Base-by-base conservation (phyloP, 495 filamentous ascomycete species). In the Aspergillus diversus region DNA sequence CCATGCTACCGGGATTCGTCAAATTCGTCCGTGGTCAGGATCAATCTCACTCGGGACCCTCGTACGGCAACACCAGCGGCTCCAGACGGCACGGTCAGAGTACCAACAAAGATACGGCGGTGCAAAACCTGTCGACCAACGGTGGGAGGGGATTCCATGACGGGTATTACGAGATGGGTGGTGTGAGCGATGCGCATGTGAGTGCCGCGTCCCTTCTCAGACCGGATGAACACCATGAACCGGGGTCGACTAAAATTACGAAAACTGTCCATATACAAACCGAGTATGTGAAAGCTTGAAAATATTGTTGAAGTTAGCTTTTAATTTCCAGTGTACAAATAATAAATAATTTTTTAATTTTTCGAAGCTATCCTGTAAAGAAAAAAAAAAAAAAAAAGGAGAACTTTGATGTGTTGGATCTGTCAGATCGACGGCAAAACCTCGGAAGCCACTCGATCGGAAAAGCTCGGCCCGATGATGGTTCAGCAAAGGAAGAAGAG, bases 261-360 rank as follows among this genome's bases (percentile, higher is more conserved):
- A 27, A 32, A 32, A 53, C 50, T 32, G 50, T 53, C 32, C 50
- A 53, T 15, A 27, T 53, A 53, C 50, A 53, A 32, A 53, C 50
- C 3, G 50, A 53, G 7, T 53, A 53, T 53, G n/a, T 33, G 21
- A 27, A 27, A 27, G 21, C 21, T 27, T 27, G 21, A 27, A 27
- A 27, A 27, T 27, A 27, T 27, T 27, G 2, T 27, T 1, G 21
- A 27, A 27, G 2, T 27, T 27, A 27, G 1, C 21, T 27, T 27
- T 27, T 27, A 2, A 2, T 27, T 27, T 27, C 21, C 21, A 27
- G 21, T 27, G 21, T 27, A 27, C 2, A 27, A 27, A 27, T 27
- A 27, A 27, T 27, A 27, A 27, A 27, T 27, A 27, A 1, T 27
- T 27, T 27, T 27, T 27, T 27, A 27, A 27, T 27, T 27, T 27